phyloP scores from a whole-genome alignment of 306 rosid genomes.

The Oemleria cerasiformis region DNA sequence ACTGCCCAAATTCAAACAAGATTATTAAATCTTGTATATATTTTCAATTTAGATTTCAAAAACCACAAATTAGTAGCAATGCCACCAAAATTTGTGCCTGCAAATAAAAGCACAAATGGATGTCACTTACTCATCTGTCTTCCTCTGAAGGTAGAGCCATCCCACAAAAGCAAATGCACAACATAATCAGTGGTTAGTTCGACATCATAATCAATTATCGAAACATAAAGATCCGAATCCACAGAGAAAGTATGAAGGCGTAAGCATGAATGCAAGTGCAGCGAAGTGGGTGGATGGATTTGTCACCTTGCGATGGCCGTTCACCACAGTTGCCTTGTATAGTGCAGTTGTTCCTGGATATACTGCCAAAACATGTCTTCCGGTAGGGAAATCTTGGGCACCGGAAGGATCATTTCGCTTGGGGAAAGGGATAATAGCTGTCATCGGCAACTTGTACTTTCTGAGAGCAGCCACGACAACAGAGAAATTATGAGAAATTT shows the following conservation, averaged over 20 bases:
- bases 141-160: slow-evolving; percentile 61
- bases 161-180: slow-evolving; percentile 36
- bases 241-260: background rate
- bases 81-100: background rate
- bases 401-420: slow-evolving; percentile 77
- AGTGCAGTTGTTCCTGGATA: slow-evolving; percentile 99
- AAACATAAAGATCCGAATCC: slow-evolving; percentile 13
- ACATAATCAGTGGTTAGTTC: slow-evolving; percentile 33
- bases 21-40: background rate
- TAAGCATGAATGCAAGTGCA: background rate
- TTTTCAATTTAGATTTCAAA: background rate
- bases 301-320: slow-evolving; percentile 79
- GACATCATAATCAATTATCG: slow-evolving; percentile 13
- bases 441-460: slow-evolving; percentile 82
- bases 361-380: slow-evolving; percentile 91
- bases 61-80: slow-evolving; percentile 7
- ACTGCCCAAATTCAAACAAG: slow-evolving; percentile 46
- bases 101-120: slow-evolving; percentile 17
- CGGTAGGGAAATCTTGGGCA: slow-evolving; percentile 66
- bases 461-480: slow-evolving; percentile 40
- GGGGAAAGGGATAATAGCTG: slow-evolving; percentile 85
- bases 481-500: background rate
- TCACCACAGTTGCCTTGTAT: slow-evolving; percentile 95
- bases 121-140: slow-evolving; percentile 85
- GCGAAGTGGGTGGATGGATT: slow-evolving; percentile 22